phyloP scores from a whole-genome alignment of 352 stramenopile species.

The Phytophthora idaei region DNA sequence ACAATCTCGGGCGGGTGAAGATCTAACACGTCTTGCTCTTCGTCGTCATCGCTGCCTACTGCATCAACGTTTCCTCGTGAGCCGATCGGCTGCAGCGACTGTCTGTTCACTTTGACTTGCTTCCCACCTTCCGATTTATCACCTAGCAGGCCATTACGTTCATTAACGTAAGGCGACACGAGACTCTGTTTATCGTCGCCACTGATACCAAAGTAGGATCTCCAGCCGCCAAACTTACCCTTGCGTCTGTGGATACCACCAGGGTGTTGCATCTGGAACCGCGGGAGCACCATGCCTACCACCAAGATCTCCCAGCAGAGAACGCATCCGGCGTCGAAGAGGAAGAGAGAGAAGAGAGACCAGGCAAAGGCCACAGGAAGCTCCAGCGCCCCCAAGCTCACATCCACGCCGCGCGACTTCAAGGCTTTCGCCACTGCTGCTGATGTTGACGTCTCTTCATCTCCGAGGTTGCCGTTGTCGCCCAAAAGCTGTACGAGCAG shows the following conservation, averaged over 20 bases:
- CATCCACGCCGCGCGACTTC: constrained; percentile 52
- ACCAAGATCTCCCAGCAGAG: constrained; percentile 67
- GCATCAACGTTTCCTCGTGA: constrained; percentile 7
- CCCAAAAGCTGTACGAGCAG: constrained; percentile 69
- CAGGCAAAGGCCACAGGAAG: constrained; percentile 60
- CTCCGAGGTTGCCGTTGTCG: constrained; percentile 64
- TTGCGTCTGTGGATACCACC: constrained; percentile 21
- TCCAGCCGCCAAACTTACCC: constrained; percentile 22
- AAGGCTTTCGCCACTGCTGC: constrained; percentile 38
- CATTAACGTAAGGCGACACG: constrained; percentile 53
- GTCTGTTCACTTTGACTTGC: constrained; percentile 14
- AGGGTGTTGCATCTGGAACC: constrained; percentile 50
- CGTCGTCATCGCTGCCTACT: constrained; percentile 36
- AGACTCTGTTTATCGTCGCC: constrained; percentile 42
- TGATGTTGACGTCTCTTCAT: constrained; percentile 49
- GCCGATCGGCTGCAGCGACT: constrained; percentile 22
- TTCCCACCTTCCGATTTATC: constrained; percentile 19
- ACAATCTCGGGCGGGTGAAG: constrained; percentile 45
- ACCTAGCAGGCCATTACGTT: constrained; percentile 56
- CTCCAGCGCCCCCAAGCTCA: constrained; percentile 57
- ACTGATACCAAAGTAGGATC: constrained; percentile 25
- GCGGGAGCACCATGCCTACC: constrained; percentile 56
- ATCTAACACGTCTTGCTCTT: constrained; percentile 53
- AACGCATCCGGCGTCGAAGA: constrained; percentile 63
- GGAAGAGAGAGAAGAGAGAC: constrained; percentile 72